phyloP scores from a whole-genome alignment of 2,329 filamentous ascomycete species.

The Fusarium avenaceum region DNA sequence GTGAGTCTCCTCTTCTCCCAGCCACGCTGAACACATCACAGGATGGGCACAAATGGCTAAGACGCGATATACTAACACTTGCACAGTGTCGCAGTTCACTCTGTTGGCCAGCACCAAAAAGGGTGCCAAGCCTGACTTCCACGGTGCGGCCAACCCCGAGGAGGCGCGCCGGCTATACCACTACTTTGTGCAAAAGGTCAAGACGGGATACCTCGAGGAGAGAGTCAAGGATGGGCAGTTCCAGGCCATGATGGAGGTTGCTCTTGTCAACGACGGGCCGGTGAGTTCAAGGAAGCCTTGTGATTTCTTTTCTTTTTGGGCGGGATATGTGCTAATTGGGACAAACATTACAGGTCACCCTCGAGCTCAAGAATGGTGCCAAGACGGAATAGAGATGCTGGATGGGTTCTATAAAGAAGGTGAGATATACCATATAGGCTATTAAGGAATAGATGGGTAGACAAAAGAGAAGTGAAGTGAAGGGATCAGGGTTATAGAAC shows the following conservation, averaged over 20 bases:
- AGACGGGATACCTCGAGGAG: constrained; percentile 77
- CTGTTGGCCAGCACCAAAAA: constrained; percentile 94
- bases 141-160: constrained; percentile 83
- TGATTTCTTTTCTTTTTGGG: background rate
- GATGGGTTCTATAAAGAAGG: constrained; percentile 14
- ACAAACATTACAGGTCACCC: constrained; percentile 42
- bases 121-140: constrained; percentile 94
- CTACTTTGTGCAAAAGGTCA: constrained; percentile 83
- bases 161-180: constrained; percentile 87
- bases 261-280: constrained; percentile 86
- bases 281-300: constrained; percentile 56
- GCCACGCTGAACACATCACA: constrained; percentile 2
- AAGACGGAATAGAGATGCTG: constrained; percentile 28
- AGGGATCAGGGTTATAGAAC: background rate
- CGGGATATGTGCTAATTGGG: background rate
- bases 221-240: constrained; percentile 96
- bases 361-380: constrained; percentile 46
- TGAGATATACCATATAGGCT: constrained; percentile 6
- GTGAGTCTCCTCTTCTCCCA: constrained; percentile 61
- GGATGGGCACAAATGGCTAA: constrained; percentile 3
- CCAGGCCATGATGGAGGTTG: constrained; percentile 99
- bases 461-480: constrained; percentile 19
- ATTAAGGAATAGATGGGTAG: constrained; percentile 21
- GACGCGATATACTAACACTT: constrained; percentile 1
- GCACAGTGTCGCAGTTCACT: constrained; percentile 93